Base-by-base conservation (phyloP, 495 filamentous ascomycete species). In the Lasiosphaeria ovina region DNA sequence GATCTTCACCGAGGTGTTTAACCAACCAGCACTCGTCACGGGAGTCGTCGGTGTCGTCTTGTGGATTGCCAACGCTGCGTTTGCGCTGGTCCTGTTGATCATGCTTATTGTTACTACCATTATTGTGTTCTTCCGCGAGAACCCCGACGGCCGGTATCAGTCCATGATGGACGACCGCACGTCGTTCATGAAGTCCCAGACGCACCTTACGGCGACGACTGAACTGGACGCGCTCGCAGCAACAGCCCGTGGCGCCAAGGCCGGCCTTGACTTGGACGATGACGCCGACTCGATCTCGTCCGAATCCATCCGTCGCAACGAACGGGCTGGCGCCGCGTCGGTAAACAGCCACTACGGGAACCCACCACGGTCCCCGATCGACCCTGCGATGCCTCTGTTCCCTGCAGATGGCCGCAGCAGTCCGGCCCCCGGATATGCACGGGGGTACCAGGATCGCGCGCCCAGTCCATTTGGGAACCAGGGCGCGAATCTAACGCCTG, bases 181-280 rank as follows among this genome's bases (percentile, higher is more conserved):
- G 57, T 97, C 92, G 9, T 97, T 98, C 79, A 97, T 97, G 87
- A 98, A 98, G 80, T 97, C 93, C 3, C 89, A 95, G 67, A 89
- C 90, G 14, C 86, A 92, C 67, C 81, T 98, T 57, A 92, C 85
- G 14, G 73, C 77, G n/a, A 83, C 82, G 32, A 97, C 94, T 5
- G 95, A 98, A 70, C 80, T 98, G 61, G 94, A 98, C 74, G 94
- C 94, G 11, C 81, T 98, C 36, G 95, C 91, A 58, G 92, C 90
- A 33, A 97, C 94, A 6, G 94, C 94, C 49, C 88, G 94, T 62
- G 93, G 93, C 58, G 93, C 96, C 65, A 96, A 94, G 78, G 76
- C 77, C 1, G 87, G 77, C 32, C 66, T 83, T 16, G 86, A 91
- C 52, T 82, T 94, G 36, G 91, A 93, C 54, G 89, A 93, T 54